Evolutionary conservation across 805 yeast species (phyloP).

Genomic region (Ascoidea asiatica): DNA sequence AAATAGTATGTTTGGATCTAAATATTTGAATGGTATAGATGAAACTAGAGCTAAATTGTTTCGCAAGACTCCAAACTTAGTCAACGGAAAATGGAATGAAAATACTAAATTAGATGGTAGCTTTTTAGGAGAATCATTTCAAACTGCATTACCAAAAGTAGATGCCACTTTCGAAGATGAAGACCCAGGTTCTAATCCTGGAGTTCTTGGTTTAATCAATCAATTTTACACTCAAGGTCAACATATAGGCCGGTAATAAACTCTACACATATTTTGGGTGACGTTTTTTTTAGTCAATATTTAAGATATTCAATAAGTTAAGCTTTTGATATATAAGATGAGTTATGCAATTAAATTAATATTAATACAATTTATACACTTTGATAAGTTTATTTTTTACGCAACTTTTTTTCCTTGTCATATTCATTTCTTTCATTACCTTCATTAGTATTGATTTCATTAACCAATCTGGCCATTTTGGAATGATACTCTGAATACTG

Average conservation of each 20-base stretch:
- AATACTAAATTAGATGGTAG: constrained; percentile 7
- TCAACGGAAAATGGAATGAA: constrained; percentile 1
- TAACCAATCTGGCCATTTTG: constrained; percentile 78
- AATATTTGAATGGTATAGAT: not conserved
- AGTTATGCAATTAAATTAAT: too few species aligned
- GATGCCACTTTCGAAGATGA: constrained; percentile 24
- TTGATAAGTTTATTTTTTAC: too few species aligned
- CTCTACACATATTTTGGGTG: not conserved
- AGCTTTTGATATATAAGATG: not conserved
- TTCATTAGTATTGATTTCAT: constrained; percentile 82
- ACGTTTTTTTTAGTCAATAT: constrained; percentile 17
- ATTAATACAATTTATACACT: too few species aligned
- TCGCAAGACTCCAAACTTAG: constrained; percentile 5
- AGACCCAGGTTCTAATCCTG: constrained; percentile 23
- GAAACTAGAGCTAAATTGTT: constrained; percentile 5
- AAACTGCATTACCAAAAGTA: constrained; percentile 22
- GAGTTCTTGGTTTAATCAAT: constrained; percentile 70
- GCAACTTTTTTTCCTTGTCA: constrained; percentile 67
- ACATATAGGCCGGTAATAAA: not conserved
- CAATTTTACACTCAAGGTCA: constrained; percentile 50
- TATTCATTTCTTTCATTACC: constrained; percentile 91
- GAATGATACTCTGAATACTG: constrained; percentile 71
- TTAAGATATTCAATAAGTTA: not conserved
- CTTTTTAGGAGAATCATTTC: constrained; percentile 29
- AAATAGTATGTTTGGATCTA: constrained; percentile 4